Percentiles rank a stretch among this genome's conserved stretches.
These are phyloP conservation scores for Candida bentonensis DNA, from an alignment of 805 yeast genomes.

Conservation along the genomic window DNA sequence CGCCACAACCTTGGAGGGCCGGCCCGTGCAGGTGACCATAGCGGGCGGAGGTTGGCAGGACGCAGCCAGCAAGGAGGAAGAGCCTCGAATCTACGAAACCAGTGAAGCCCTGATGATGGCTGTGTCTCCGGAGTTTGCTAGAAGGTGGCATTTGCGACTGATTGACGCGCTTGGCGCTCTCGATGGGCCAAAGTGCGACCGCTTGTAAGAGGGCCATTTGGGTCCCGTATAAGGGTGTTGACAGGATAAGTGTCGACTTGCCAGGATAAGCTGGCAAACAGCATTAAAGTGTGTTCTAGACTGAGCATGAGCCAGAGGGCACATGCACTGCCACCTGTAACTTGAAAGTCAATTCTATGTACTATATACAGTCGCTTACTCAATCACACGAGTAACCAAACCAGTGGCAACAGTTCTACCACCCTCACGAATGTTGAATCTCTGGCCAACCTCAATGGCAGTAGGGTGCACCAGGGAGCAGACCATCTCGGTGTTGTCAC, in stretches of 20 bases:
- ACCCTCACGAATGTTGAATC: conserved; percentile 99
- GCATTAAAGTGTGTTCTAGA: too few relatives aligned
- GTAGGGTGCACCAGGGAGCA: conserved; percentile 82
- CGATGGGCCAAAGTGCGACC: too few relatives aligned
- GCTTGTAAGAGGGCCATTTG: too few relatives aligned
- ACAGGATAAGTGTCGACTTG: too few relatives aligned
- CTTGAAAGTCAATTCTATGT: too few relatives aligned
- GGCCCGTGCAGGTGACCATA: too few relatives aligned
- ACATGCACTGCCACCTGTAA: too few relatives aligned
- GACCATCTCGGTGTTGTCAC: conserved; percentile 96
- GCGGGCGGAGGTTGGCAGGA: background rate
- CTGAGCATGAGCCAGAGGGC: too few relatives aligned
- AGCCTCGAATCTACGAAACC: background rate
- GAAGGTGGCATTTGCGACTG: background rate
- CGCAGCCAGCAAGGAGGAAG: background rate
- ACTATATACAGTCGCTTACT: conserved; percentile 24
- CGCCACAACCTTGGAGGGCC: too few relatives aligned
- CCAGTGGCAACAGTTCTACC: conserved; percentile 99
- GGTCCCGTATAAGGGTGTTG: too few relatives aligned
- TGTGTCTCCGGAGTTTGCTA: background rate
- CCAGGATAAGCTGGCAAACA: too few relatives aligned
- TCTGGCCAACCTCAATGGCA: conserved; percentile 90
- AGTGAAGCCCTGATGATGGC: background rate
- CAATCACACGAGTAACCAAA: conserved; percentile 82
- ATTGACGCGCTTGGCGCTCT: too few relatives aligned